A percentile compares a stretch with the other conserved stretches of the same genome.
phyloP scores from a whole-genome alignment of 306 rosid genomes.

The Cicer bijugum region DNA sequence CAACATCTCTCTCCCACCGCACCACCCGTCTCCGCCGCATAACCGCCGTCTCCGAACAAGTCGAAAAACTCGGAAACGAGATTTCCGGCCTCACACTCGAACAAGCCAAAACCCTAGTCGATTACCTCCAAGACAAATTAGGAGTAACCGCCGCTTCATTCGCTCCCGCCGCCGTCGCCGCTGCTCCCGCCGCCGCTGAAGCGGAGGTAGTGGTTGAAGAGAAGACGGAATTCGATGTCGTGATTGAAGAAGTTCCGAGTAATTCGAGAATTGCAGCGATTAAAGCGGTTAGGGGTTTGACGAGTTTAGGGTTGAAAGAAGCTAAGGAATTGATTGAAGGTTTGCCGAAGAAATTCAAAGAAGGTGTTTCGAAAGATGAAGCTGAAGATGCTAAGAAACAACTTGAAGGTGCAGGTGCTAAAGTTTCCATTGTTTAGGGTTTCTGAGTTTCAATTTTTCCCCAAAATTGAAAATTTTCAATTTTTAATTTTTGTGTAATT shows the following conservation, averaged over 20 bases:
- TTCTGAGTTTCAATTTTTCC: not conserved
- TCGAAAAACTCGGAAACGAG: slow-evolving; percentile 68
- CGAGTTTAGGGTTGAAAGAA: slow-evolving; percentile 87
- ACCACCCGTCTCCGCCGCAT: slow-evolving; percentile 60
- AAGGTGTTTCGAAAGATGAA: slow-evolving; percentile 75
- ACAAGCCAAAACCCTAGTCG: slow-evolving; percentile 82
- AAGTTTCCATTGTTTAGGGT: slow-evolving; percentile 64
- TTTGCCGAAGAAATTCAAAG: slow-evolving; percentile 89
- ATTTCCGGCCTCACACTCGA: slow-evolving; percentile 71
- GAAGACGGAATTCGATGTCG: slow-evolving; percentile 93
- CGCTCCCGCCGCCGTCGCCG: slow-evolving; percentile 71
- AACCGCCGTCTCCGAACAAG: slow-evolving; percentile 66
- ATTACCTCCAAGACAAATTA: slow-evolving; percentile 87
- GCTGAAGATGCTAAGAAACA: slow-evolving; percentile 95
- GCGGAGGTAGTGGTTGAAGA: slow-evolving; percentile 57
- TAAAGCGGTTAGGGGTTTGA: slow-evolving; percentile 80
- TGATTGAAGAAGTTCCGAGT: slow-evolving; percentile 88
- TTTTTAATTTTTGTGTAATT: not conserved
- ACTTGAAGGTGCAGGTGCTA: slow-evolving; percentile 95
- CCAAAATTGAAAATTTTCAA: not conserved
- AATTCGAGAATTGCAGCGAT: slow-evolving; percentile 80
- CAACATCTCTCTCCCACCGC: slow-evolving; percentile 52
- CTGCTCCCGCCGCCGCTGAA: slow-evolving; percentile 46
- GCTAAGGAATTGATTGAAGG: slow-evolving; percentile 94
- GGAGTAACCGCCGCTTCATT: slow-evolving; percentile 89